Percentiles rank a stretch among this genome's conserved stretches.
Conservation (phyloP, 495 filamentous ascomycete genomes). For the Penicillium samsonianum region DNA sequence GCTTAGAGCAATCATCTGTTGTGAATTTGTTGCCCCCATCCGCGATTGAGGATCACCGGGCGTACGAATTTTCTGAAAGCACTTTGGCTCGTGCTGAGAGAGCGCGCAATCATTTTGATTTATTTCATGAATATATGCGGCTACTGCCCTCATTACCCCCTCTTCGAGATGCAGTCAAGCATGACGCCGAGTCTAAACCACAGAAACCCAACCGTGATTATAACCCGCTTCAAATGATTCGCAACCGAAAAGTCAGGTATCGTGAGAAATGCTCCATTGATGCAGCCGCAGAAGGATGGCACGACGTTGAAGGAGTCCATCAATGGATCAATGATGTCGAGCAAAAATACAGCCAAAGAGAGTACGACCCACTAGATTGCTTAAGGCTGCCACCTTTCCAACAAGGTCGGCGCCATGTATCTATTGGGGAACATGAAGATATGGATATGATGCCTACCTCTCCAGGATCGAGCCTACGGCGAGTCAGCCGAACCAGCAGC, state of each 20-base stretch:
- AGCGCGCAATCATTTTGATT: conserved; percentile 74
- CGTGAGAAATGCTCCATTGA: conserved; percentile 71
- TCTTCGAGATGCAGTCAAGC: conserved; percentile 36
- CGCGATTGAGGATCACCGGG: conserved; percentile 30
- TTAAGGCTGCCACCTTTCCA: conserved; percentile 58
- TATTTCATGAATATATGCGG: conserved; percentile 77
- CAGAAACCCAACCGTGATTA: conserved; percentile 53
- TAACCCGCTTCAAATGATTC: conserved; percentile 84
- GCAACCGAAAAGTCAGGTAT: conserved; percentile 78
- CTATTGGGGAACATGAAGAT: conserved; percentile 25
- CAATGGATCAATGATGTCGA: conserved; percentile 74
- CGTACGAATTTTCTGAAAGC: conserved; percentile 70
- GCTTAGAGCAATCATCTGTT: conserved; percentile 28
- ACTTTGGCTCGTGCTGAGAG: conserved; percentile 78
- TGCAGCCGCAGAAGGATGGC: conserved; percentile 72
- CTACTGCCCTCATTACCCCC: conserved; percentile 74
- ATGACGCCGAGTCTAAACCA: conserved; percentile 7
- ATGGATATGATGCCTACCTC: conserved; percentile 31
- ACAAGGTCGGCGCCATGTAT: conserved; percentile 24
- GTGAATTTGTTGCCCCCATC: conserved; percentile 35
- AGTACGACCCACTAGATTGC: conserved; percentile 50
- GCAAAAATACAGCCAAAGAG: conserved; percentile 40
- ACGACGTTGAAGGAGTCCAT: conserved; percentile 65
- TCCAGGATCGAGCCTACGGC: conserved; percentile 38
- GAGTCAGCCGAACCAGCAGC: conserved; percentile 38